These are phyloP conservation scores for Ustilago sp. DNA, from an alignment of 1,284 basidiomycete species.

Conservation along the genomic window DNA sequence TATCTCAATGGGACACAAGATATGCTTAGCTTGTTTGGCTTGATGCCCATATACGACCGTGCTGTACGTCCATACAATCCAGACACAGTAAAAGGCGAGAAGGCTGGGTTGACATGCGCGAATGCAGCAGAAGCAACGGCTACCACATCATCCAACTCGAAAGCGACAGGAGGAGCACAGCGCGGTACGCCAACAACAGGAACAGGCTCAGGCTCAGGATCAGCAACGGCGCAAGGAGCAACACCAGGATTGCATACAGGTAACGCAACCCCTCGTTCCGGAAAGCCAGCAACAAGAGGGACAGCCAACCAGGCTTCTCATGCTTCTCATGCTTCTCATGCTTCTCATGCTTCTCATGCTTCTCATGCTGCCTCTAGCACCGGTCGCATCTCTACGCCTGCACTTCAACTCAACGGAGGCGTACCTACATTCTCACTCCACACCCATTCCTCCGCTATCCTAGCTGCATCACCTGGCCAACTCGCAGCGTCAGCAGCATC, in stretches of 20 bases:
- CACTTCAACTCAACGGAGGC: conserved; percentile 40
- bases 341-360: conserved; percentile 25
- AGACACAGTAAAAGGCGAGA: conserved; percentile 30
- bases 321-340: conserved; percentile 21
- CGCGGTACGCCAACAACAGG: background rate
- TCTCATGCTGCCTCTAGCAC: conserved; percentile 32
- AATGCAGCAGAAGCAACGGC: background rate
- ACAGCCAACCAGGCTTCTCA: conserved; percentile 22
- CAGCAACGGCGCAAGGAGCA: background rate
- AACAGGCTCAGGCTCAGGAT: too few species aligned
- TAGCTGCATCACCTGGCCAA: conserved; percentile 38
- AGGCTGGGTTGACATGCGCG: conserved; percentile 1
- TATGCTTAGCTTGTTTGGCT: conserved; percentile 52
- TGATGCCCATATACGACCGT: conserved; percentile 60
- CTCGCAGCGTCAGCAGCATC: conserved; percentile 33
- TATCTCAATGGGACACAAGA: conserved; percentile 62
- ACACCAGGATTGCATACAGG: background rate
- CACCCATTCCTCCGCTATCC: conserved; percentile 41
- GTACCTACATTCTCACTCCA: conserved; percentile 38
- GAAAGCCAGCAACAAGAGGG: conserved; percentile 17
- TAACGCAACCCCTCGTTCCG: conserved; percentile 19
- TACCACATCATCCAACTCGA: background rate
- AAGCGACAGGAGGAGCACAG: conserved; percentile 1
- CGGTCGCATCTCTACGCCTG: conserved; percentile 42
- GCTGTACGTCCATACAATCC: conserved; percentile 58